A percentile compares a stretch with the other conserved stretches of the same genome.
These are phyloP conservation scores for Candida orba DNA, from an alignment of 805 yeast genomes.

Conservation along the genomic window DNA sequence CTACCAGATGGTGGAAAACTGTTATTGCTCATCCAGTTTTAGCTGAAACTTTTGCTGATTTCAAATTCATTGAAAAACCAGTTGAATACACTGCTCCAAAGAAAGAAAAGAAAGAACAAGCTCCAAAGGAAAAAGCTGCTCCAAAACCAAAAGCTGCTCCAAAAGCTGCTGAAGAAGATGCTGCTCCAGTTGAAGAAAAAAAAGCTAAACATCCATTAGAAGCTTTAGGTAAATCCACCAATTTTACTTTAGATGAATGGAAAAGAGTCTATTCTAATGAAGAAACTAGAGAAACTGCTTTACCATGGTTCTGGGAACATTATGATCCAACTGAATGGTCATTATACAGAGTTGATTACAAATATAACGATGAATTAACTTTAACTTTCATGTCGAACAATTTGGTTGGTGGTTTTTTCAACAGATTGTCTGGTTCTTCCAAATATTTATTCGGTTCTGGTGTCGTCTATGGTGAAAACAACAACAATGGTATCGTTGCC, in stretches of 20 bases:
- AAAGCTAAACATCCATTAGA: conserved; percentile 91
- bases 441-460: conserved; percentile 90
- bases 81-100: conserved; percentile 65
- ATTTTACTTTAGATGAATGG: conserved; percentile 80
- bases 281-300: conserved; percentile 88
- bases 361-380: conserved; percentile 96
- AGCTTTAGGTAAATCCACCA: conserved; percentile 63
- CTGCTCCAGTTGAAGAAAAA: conserved; percentile 48
- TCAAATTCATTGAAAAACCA: conserved; percentile 59
- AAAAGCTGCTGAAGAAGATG: conserved; percentile 28
- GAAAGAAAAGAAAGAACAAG: conserved; percentile 46
- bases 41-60: conserved; percentile 37
- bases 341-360: conserved; percentile 89
- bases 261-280: conserved; percentile 95
- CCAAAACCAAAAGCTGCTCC: conserved; percentile 24
- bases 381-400: conserved; percentile 97
- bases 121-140: conserved; percentile 21
- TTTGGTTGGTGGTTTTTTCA: conserved; percentile 96
- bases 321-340: conserved; percentile 93
- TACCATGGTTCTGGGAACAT: conserved; percentile 98
- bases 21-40: conserved; percentile 39
- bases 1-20: conserved; percentile 68
- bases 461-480: conserved; percentile 98
- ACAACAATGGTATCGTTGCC: conserved; percentile 95
- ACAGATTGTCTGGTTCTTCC: conserved; percentile 86